Percentiles rank a stretch among this genome's conserved stretches.
phyloP scores from a whole-genome alignment of 1,139 yeast genomes.

The Saccharomyces hybrid region DNA sequence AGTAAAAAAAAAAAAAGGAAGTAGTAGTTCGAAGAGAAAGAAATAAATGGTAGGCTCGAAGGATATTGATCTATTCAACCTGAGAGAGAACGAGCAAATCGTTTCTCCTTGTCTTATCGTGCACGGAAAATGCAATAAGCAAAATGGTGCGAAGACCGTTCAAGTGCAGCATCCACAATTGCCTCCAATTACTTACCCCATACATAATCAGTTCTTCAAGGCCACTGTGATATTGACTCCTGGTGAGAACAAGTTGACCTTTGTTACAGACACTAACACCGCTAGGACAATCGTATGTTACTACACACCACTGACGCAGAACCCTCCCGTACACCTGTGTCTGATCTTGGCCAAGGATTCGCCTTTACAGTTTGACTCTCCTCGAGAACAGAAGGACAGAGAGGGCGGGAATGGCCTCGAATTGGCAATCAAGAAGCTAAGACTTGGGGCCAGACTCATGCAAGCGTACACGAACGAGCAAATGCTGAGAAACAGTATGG shows the following conservation, averaged over 20 bases:
- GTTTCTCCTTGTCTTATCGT: constrained; percentile 40
- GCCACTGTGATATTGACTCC: constrained; percentile 64
- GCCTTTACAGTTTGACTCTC: constrained; percentile 64
- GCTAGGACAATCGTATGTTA: constrained; percentile 32
- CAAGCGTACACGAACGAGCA: constrained; percentile 91
- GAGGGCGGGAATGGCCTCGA: constrained; percentile 64
- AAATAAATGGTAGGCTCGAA: neutral
- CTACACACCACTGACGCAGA: constrained; percentile 53
- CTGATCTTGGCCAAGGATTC: constrained; percentile 74
- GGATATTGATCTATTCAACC: constrained; percentile 25
- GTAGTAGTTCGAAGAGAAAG: neutral
- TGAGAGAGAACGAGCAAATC: constrained; percentile 30
- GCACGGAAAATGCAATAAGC: constrained; percentile 36
- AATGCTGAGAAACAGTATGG: constrained; percentile 72
- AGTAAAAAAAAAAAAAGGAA: neutral
- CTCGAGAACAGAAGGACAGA: constrained; percentile 40
- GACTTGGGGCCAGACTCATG: constrained; percentile 85
- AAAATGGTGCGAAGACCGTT: constrained; percentile 14
- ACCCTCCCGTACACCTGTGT: constrained; percentile 78
- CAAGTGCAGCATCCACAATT: constrained; percentile 26
- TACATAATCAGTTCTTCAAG: constrained; percentile 64
- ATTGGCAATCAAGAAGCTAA: constrained; percentile 65
- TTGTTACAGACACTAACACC: constrained; percentile 22
- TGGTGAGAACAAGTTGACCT: constrained; percentile 45
- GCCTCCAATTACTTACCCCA: constrained; percentile 67